These are phyloP conservation scores for Casuarina glauca DNA, from an alignment of 306 rosid species.

Conservation along the genomic window DNA sequence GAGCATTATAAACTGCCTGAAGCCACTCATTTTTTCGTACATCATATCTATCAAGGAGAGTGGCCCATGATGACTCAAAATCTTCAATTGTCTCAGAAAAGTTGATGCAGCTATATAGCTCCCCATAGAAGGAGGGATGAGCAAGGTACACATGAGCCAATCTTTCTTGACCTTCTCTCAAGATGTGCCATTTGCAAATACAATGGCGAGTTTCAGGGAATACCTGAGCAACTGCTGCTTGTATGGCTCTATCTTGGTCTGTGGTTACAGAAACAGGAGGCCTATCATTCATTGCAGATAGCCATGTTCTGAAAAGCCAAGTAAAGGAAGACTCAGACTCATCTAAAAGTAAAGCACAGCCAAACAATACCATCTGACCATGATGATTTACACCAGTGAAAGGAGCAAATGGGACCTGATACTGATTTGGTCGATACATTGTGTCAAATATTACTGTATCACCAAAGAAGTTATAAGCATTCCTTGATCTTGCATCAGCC, in stretches of 20 bases:
- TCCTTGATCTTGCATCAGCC: slow-evolving; percentile 77
- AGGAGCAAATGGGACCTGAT: slow-evolving; percentile 78
- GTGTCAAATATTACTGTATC: slow-evolving; percentile 84
- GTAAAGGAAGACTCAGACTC: slow-evolving; percentile 73
- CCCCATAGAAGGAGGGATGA: slow-evolving; percentile 67
- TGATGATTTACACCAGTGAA: slow-evolving; percentile 83
- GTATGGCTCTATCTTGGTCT: slow-evolving; percentile 80
- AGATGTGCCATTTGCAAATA: slow-evolving; percentile 86
- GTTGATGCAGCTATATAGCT: slow-evolving; percentile 71
- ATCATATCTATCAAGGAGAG: slow-evolving; percentile 56
- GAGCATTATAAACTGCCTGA: slow-evolving; percentile 76
- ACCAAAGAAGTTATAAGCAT: slow-evolving; percentile 70
- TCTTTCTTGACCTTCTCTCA: slow-evolving; percentile 86
- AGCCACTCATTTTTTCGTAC: slow-evolving; percentile 74
- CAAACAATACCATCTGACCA: slow-evolving; percentile 73
- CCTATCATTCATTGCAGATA: slow-evolving; percentile 67
- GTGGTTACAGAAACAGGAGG: slow-evolving; percentile 73
- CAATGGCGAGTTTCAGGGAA: slow-evolving; percentile 67
- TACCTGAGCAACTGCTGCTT: slow-evolving; percentile 60
- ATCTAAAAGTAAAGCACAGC: slow-evolving; percentile 76
- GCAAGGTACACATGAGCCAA: slow-evolving; percentile 72
- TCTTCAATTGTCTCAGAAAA: slow-evolving; percentile 62
- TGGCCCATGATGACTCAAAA: slow-evolving; percentile 63
- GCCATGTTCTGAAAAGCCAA: slow-evolving; percentile 79
- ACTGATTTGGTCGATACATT: slow-evolving; percentile 75